These are phyloP conservation scores for Viridothelium virens DNA, from an alignment of 495 filamentous ascomycete genomes.

Conservation along the genomic window DNA sequence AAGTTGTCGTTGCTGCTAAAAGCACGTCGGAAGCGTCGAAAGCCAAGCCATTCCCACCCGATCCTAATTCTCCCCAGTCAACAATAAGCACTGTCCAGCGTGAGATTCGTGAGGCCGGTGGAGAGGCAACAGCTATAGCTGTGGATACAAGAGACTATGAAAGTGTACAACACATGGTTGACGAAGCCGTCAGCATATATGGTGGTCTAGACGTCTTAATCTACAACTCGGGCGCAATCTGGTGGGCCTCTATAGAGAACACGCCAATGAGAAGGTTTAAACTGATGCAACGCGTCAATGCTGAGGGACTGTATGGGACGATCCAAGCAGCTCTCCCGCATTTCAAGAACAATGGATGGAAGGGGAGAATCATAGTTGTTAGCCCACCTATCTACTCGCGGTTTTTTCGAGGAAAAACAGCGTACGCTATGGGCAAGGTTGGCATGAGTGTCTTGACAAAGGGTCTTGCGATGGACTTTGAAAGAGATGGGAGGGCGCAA, in stretches of 20 bases:
- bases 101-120: conserved; percentile 63
- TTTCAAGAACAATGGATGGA: conserved; percentile 46
- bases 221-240: conserved; percentile 83
- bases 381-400: conserved; percentile 77
- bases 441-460: conserved; percentile 76
- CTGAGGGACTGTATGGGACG: conserved; percentile 62
- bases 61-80: conserved; percentile 70
- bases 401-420: conserved; percentile 80
- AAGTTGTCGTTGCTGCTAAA: conserved; percentile 78
- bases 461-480: conserved; percentile 77
- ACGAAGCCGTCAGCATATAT: conserved; percentile 54
- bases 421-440: conserved; percentile 81
- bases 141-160: conserved; percentile 61
- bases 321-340: conserved; percentile 60
- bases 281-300: conserved; percentile 76
- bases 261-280: conserved; percentile 74
- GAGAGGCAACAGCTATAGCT: conserved; percentile 55
- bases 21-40: conserved; percentile 56
- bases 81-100: conserved; percentile 78
- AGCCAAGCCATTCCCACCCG: conserved; percentile 59
- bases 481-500: conserved; percentile 51
- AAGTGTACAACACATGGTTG: conserved; percentile 56
- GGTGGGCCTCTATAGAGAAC: conserved; percentile 67
- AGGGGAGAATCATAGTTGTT: conserved; percentile 67
- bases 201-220: conserved; percentile 62